These are phyloP conservation scores for Crucihimalaya himalaica DNA, from an alignment of 345 rosid species.

Conservation along the genomic window DNA sequence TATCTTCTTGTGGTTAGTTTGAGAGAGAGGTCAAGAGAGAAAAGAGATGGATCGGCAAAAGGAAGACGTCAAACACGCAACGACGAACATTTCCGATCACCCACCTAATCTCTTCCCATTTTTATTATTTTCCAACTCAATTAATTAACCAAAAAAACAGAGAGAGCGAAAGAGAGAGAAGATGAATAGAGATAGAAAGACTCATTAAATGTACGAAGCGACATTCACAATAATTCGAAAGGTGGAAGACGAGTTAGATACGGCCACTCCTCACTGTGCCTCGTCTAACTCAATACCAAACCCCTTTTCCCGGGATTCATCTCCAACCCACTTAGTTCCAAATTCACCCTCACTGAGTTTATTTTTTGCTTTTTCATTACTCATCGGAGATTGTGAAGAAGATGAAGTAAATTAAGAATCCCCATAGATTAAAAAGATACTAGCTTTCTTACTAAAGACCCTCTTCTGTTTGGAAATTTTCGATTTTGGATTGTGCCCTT, in stretches of 20 bases:
- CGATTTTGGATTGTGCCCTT: slow-evolving; percentile 6
- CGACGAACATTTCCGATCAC: slow-evolving; percentile 60
- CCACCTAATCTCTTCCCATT: slow-evolving; percentile 39
- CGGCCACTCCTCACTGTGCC: slow-evolving; percentile 38
- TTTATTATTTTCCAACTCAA: slow-evolving; percentile 7
- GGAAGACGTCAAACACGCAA: slow-evolving; percentile 69
- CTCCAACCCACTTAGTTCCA: slow-evolving; percentile 29
- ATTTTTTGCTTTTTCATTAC: neutral
- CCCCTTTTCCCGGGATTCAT: slow-evolving; percentile 27
- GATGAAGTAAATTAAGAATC: slow-evolving; percentile 39
- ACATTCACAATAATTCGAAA: slow-evolving; percentile 43
- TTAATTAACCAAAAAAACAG: neutral
- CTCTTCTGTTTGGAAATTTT: slow-evolving; percentile 53
- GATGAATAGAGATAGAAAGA: slow-evolving; percentile 18
- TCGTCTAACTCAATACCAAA: slow-evolving; percentile 36
- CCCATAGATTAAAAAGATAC: slow-evolving; percentile 19
- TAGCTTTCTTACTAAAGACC: neutral
- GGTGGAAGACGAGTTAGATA: slow-evolving; percentile 54
- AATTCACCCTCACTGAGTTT: neutral
- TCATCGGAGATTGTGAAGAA: slow-evolving; percentile 50
- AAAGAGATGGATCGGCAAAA: slow-evolving; percentile 38
- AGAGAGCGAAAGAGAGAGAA: neutral
- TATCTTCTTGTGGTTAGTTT: slow-evolving; percentile 20
- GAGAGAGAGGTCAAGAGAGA: slow-evolving; percentile 19
- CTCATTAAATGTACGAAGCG: slow-evolving; percentile 41